Percentiles rank a stretch among this genome's conserved stretches.
These are phyloP conservation scores for Fusarium circinatum DNA, from an alignment of 2,329 filamentous ascomycete genomes.

Conservation along the genomic window DNA sequence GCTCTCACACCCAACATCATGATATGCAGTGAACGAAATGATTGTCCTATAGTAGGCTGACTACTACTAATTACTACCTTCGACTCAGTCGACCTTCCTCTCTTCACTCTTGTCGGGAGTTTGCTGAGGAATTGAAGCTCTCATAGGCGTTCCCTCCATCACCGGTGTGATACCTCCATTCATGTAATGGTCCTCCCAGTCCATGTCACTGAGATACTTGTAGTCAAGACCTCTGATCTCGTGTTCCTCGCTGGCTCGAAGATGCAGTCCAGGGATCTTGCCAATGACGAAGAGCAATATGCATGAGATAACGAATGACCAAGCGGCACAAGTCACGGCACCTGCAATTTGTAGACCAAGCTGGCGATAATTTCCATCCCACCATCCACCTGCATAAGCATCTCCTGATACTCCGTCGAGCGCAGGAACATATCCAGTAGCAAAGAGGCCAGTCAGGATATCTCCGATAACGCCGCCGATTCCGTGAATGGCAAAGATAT, in stretches of 20 bases:
- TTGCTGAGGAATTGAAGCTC: slow-evolving; percentile 13
- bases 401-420: slow-evolving; percentile 61
- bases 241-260: slow-evolving; percentile 64
- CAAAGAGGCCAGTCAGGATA: slow-evolving; percentile 67
- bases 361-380: slow-evolving; percentile 63
- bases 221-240: slow-evolving; percentile 64
- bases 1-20: background rate
- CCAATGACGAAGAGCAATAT: slow-evolving; percentile 65
- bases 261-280: slow-evolving; percentile 65
- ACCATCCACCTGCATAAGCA: slow-evolving; percentile 59
- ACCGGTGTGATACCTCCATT: slow-evolving; percentile 28
- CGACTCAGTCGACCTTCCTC: slow-evolving; percentile 7
- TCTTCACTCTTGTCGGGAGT: slow-evolving; percentile 6
- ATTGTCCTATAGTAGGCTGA: background rate
- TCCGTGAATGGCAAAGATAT: slow-evolving; percentile 69
- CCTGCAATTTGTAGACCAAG: slow-evolving; percentile 67
- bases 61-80: background rate
- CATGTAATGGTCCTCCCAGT: slow-evolving; percentile 38
- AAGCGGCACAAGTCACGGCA: slow-evolving; percentile 64
- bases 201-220: slow-evolving; percentile 44
- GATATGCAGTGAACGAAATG: accelerated
- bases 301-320: slow-evolving; percentile 64
- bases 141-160: slow-evolving; percentile 26
- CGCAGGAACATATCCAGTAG: slow-evolving; percentile 58
- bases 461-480: slow-evolving; percentile 68